These are phyloP conservation scores for Shiraia sp. DNA, from an alignment of 2,329 filamentous ascomycete species.

Conservation along the genomic window DNA sequence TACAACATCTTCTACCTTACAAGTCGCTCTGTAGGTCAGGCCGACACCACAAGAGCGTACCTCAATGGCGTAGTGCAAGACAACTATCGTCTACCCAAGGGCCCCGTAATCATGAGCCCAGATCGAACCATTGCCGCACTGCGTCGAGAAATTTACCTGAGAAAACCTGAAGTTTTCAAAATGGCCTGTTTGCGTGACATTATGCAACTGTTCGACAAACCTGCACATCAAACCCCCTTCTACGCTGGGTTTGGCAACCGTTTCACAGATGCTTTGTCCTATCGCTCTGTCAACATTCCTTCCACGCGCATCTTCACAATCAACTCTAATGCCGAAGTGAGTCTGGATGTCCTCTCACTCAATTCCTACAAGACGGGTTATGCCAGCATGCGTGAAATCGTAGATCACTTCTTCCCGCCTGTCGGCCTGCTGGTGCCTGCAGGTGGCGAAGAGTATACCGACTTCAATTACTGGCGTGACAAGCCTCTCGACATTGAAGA, in stretches of 20 bases:
- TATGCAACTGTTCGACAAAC: conserved; percentile 73
- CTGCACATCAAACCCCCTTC: conserved; percentile 74
- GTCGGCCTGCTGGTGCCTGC: conserved; percentile 83
- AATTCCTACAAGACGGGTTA: conserved; percentile 98
- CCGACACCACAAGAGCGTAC: conserved; percentile 87
- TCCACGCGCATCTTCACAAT: conserved; percentile 96
- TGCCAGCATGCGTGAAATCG: conserved; percentile 93
- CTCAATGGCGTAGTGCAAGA: conserved; percentile 89
- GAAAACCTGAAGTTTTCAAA: conserved; percentile 98
- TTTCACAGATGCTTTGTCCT: conserved; percentile 92
- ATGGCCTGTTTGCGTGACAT: conserved; percentile 98
- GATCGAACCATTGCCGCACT: conserved; percentile 94
- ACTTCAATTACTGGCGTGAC: conserved; percentile 96
- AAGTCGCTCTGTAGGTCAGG: conserved; percentile 88
- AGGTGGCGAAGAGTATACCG: conserved; percentile 92
- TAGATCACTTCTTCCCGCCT: conserved; percentile 97
- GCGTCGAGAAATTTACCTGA: conserved; percentile 87
- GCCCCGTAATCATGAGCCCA: conserved; percentile 92
- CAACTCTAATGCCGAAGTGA: conserved; percentile 96
- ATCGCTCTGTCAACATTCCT: conserved; percentile 94
- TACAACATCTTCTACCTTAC: conserved; percentile 99
- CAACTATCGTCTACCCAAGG: conserved; percentile 80
- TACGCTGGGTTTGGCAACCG: conserved; percentile 98
- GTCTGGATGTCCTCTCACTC: conserved; percentile 82
- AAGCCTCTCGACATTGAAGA: conserved; percentile 81